Evolutionary conservation across 352 stramenopile genomes (phyloP).

Genomic region (Aphanomyces cochlioides): DNA sequence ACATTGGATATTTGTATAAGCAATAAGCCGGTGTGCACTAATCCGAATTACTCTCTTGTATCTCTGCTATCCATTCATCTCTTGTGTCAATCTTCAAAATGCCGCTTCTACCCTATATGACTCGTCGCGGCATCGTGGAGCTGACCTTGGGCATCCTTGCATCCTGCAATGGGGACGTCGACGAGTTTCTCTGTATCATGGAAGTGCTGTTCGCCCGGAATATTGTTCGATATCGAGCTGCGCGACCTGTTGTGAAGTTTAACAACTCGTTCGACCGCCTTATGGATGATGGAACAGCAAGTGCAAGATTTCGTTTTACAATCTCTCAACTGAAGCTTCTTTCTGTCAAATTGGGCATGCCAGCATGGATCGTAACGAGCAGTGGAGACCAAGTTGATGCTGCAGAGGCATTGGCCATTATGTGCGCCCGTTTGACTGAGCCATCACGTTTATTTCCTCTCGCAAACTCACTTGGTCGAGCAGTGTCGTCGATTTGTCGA

Average conservation of each 20-base stretch:
- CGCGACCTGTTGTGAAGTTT: neutral
- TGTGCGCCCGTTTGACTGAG: conserved; percentile 1
- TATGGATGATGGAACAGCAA: neutral
- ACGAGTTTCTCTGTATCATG: conserved; percentile 1
- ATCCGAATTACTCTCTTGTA: too few relatives aligned
- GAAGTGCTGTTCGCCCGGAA: neutral
- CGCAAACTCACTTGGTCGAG: conserved; percentile 7
- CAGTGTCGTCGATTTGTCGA: neutral
- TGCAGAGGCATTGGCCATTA: neutral
- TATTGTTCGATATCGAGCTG: neutral
- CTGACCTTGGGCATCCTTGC: neutral
- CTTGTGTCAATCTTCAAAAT: too few relatives aligned
- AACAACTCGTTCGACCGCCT: neutral
- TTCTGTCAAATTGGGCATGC: neutral
- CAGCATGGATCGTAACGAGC: neutral
- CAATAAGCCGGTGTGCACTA: too few relatives aligned
- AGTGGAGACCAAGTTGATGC: neutral
- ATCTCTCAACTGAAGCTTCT: neutral
- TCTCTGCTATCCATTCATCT: too few relatives aligned
- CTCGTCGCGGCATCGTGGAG: too few relatives aligned
- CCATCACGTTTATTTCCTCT: conserved; percentile 6
- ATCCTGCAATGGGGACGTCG: conserved; percentile 16
- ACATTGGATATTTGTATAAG: too few relatives aligned
- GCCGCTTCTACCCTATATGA: too few relatives aligned
- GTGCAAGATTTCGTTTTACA: neutral